Percentiles rank a stretch among this genome's conserved stretches.
phyloP scores from a whole-genome alignment of 2,329 filamentous ascomycete species.

The Penicillium janthinellum region DNA sequence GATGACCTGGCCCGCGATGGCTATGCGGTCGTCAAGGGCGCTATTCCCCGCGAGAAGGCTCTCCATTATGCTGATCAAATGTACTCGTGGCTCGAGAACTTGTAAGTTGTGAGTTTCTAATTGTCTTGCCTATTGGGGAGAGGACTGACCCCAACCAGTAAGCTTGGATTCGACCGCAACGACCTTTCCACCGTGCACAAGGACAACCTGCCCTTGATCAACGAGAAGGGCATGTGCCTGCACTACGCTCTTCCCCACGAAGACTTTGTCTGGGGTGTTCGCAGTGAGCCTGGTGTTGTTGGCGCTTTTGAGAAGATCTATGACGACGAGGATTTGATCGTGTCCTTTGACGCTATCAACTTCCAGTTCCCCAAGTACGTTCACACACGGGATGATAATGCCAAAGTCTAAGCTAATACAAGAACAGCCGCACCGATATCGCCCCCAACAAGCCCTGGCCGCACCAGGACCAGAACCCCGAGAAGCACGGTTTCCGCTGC shows the following conservation, averaged over 20 bases:
- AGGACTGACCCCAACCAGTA: slow-evolving; percentile 9
- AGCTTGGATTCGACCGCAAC: slow-evolving; percentile 41
- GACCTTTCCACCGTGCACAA: slow-evolving; percentile 38
- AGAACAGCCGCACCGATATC: slow-evolving; percentile 20
- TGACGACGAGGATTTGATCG: slow-evolving; percentile 50
- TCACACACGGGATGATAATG: neutral
- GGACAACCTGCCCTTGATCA: slow-evolving; percentile 43
- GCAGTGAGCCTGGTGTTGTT: slow-evolving; percentile 52
- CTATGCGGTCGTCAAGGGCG: slow-evolving; percentile 51
- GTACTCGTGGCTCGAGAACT: slow-evolving; percentile 27
- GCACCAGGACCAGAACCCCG: slow-evolving; percentile 51
- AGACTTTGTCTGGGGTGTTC: slow-evolving; percentile 53
- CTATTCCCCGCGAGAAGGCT: slow-evolving; percentile 47
- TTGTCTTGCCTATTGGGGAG: no score
- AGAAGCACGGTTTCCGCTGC: slow-evolving; percentile 52
- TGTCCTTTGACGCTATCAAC: slow-evolving; percentile 54
- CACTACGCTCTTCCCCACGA: slow-evolving; percentile 53
- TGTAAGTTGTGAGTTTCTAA: slow-evolving; percentile 14
- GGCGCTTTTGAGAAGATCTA: slow-evolving; percentile 52
- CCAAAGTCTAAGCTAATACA: neutral
- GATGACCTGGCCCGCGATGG: slow-evolving; percentile 42
- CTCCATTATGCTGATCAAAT: slow-evolving; percentile 30
- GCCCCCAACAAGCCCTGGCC: slow-evolving; percentile 48
- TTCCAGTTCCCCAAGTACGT: slow-evolving; percentile 45
- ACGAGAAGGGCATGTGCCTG: slow-evolving; percentile 54